A percentile compares a stretch with the other conserved stretches of the same genome.
These are phyloP conservation scores for Paxillus ammoniavirescens DNA, from an alignment of 768 basidiomycete genomes.

Conservation along the genomic window DNA sequence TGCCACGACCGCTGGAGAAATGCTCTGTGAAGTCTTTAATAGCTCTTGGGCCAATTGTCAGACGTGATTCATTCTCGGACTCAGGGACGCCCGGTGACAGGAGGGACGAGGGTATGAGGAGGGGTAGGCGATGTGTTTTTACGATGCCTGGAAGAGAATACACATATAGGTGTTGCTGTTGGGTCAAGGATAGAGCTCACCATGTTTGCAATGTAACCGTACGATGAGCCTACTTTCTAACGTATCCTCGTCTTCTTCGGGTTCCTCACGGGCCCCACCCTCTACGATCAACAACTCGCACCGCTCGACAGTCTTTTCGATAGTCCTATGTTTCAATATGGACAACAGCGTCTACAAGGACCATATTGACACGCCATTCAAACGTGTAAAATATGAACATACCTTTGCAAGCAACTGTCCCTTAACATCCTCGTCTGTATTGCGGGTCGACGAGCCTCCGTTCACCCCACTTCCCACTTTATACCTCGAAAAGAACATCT, in stretches of 20 bases:
- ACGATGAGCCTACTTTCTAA: constrained; percentile 72
- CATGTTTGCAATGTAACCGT: constrained; percentile 81
- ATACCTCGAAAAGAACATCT: constrained; percentile 71
- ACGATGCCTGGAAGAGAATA: constrained; percentile 54
- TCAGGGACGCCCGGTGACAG: constrained; percentile 69
- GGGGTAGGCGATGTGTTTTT: constrained; percentile 75
- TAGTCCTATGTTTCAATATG: constrained; percentile 68
- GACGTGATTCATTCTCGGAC: constrained; percentile 52
- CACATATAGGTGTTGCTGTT: constrained; percentile 5
- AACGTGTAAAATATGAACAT: constrained; percentile 6
- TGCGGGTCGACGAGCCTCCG: constrained; percentile 13
- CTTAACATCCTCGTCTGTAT: constrained; percentile 43
- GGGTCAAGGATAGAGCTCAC: constrained; percentile 35
- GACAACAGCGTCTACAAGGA: constrained; percentile 59
- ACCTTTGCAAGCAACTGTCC: constrained; percentile 76
- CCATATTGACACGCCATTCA: not conserved
- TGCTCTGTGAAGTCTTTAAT: constrained; percentile 81
- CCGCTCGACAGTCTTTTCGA: constrained; percentile 74
- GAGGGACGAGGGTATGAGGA: constrained; percentile 56
- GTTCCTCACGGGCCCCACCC: constrained; percentile 35
- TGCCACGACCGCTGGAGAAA: constrained; percentile 63
- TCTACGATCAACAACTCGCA: constrained; percentile 75
- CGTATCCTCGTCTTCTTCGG: constrained; percentile 45
- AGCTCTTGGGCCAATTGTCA: constrained; percentile 71
- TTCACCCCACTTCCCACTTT: constrained; percentile 33